Evolutionary conservation across 192 early-diverging fungal genomes (phyloP), one percentile per base, ranked within the genome.

Genomic region (Phycomyces blakesleeanus): DNA sequence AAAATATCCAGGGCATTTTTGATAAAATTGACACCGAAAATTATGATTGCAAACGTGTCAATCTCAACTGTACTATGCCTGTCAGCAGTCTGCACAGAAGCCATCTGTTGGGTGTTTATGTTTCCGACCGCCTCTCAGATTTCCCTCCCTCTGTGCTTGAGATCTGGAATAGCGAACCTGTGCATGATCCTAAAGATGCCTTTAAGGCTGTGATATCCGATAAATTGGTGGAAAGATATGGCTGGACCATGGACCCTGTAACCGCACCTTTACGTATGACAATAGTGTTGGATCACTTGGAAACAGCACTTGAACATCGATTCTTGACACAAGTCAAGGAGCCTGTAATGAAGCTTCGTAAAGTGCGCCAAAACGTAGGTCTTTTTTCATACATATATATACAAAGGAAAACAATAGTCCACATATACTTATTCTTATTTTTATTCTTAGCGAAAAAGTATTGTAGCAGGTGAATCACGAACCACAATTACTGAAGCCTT

Each of bases 161-260:
- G 39, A 40, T 1, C 16, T 38, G 41, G 52, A 40, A 57, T 2
- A 67, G 63, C 1, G 50, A 50, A 3, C 50, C 47, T 4, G 59
- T 68, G 3, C 52, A 76, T 6, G 84, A 88, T 34, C 78, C 83
- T 50, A 91, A 89, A 50, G 85, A 91, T 52, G 63, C 82, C 40
- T 78, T 88, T 7, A 79, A 75, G 55, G 47, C 66, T 15, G 21
- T 88, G 16, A 56, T 86, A 29, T 61, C 69, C 0, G 64, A 78
- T 57, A 57, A 63, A 0, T 63, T 85, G 9, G 70, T 62, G 25
- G 21, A 44, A 21, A 55, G 37, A 15, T 75, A 71, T 11, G 71
- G 75, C 1, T 51, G 82, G 41, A 56, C 50, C 0, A 64, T 79
- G 49, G 68, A 79, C 50, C 58, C 76, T 38, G 20, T 34, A 6